Conservation (phyloP, 2,329 filamentous ascomycete genomes). For the Endoconidiophora laricicola region DNA sequence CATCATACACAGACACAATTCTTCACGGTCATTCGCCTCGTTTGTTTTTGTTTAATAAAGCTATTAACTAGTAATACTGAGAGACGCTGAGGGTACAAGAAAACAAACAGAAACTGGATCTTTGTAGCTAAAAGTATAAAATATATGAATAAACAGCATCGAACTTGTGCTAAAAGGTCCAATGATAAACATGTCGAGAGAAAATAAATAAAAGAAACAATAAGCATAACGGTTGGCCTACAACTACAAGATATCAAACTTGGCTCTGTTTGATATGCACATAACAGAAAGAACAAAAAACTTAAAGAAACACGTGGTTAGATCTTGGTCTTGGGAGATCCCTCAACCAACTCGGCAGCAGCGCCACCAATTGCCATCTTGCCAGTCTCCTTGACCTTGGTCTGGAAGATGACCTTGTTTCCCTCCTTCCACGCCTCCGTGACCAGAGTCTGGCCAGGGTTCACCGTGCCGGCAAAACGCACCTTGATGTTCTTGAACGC, state of each 20-base stretch:
- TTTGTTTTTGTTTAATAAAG: too few species aligned
- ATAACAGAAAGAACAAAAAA: too few species aligned
- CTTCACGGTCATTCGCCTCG: too few species aligned
- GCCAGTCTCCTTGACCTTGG: conserved; percentile 80
- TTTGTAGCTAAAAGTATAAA: background rate
- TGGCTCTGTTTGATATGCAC: too few species aligned
- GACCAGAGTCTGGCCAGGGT: conserved; percentile 75
- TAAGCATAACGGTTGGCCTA: too few species aligned
- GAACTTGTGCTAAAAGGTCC: background rate
- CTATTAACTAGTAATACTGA: too few species aligned
- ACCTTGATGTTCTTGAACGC: conserved; percentile 84
- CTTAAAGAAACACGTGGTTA: background rate
- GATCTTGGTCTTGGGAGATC: conserved; percentile 10
- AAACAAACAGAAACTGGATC: background rate
- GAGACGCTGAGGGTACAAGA: too few species aligned
- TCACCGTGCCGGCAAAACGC: conserved; percentile 68
- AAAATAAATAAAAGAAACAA: background rate
- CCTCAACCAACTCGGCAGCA: conserved; percentile 51
- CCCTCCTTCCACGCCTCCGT: conserved; percentile 93
- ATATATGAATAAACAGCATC: background rate
- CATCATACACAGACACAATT: too few species aligned
- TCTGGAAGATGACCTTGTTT: conserved; percentile 65
- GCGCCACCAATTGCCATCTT: conserved; percentile 73
- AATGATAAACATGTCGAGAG: background rate
- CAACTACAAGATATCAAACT: too few species aligned